Percentiles rank a stretch among this genome's conserved stretches.
phyloP scores from a whole-genome alignment of 805 yeast species.

The Yamadazyma nakazawae region DNA sequence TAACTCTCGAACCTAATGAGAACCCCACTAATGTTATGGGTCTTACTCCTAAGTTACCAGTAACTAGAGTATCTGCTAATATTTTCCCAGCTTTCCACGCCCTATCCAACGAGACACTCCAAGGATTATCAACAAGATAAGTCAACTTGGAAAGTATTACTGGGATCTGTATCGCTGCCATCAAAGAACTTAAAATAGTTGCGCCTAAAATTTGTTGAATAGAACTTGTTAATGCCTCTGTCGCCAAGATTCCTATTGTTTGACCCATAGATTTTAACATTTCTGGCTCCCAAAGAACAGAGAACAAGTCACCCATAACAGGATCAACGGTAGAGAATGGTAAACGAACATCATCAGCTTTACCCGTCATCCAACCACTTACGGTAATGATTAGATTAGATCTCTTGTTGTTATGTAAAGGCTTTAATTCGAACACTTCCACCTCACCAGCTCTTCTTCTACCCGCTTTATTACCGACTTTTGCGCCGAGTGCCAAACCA shows the following conservation, averaged over 20 bases:
- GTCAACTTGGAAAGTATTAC: conserved; percentile 87
- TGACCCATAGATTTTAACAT: conserved; percentile 96
- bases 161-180: conserved; percentile 91
- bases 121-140: conserved; percentile 89
- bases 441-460: conserved; percentile 85
- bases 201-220: conserved; percentile 94
- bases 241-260: conserved; percentile 88
- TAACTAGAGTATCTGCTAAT: conserved; percentile 83
- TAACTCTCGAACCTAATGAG: conserved; percentile 88
- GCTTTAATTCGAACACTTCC: conserved; percentile 88
- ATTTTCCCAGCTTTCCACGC: conserved; percentile 96
- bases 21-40: conserved; percentile 93
- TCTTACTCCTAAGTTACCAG: conserved; percentile 85
- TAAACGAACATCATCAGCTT: conserved; percentile 89
- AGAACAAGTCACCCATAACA: conserved; percentile 92
- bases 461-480: conserved; percentile 85
- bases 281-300: conserved; percentile 96
- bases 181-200: conserved; percentile 80
- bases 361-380: conserved; percentile 97
- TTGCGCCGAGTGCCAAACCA: conserved; percentile 87
- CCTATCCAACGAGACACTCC: conserved; percentile 95
- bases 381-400: conserved; percentile 85
- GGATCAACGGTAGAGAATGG: conserved; percentile 98
- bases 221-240: conserved; percentile 88
- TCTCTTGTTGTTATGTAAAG: conserved; percentile 86